Evolutionary conservation across 2,329 filamentous ascomycete species (phyloP).

Genomic region (Hypoxylon sp.): DNA sequence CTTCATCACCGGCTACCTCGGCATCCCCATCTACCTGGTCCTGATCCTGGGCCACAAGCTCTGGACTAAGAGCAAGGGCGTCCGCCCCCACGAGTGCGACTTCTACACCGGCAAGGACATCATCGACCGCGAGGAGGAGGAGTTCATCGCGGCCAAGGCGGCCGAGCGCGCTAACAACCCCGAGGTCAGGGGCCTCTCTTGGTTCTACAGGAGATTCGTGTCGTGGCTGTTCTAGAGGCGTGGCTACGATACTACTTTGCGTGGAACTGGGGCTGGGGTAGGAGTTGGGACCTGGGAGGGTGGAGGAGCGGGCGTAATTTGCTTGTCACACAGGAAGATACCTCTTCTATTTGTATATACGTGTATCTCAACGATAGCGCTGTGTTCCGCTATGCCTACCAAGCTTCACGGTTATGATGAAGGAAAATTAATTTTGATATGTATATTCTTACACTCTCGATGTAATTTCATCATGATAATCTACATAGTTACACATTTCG

Average conservation of each 20-base stretch:
- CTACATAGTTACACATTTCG: not conserved
- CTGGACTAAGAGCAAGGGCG: slow-evolving; percentile 65
- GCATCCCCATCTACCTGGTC: slow-evolving; percentile 80
- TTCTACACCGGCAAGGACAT: slow-evolving; percentile 80
- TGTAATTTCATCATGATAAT: not conserved
- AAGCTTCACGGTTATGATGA: slow-evolving; percentile 1
- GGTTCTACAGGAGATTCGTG: slow-evolving; percentile 72
- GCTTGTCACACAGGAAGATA: slow-evolving; percentile 18
- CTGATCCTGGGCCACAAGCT: slow-evolving; percentile 79
- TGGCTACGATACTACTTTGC: slow-evolving; percentile 1
- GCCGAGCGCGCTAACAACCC: slow-evolving; percentile 53
- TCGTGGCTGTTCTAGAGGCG: slow-evolving; percentile 72
- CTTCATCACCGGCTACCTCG: slow-evolving; percentile 83
- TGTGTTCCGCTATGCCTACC: not conserved
- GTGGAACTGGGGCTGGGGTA: not conserved
- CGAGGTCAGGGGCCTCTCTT: slow-evolving; percentile 56
- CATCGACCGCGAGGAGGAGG: slow-evolving; percentile 80
- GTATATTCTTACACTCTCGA: slow-evolving; percentile 4
- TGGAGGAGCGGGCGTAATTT: slow-evolving; percentile 8
- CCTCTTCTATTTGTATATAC: slow-evolving; percentile 18
- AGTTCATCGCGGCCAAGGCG: slow-evolving; percentile 72
- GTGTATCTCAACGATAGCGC: not conserved
- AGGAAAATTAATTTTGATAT: slow-evolving; percentile 17
- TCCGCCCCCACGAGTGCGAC: slow-evolving; percentile 74
- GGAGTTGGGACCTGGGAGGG: not conserved